phyloP scores from a whole-genome alignment of 805 yeast species.

The Suhomyces xylopsoci region DNA sequence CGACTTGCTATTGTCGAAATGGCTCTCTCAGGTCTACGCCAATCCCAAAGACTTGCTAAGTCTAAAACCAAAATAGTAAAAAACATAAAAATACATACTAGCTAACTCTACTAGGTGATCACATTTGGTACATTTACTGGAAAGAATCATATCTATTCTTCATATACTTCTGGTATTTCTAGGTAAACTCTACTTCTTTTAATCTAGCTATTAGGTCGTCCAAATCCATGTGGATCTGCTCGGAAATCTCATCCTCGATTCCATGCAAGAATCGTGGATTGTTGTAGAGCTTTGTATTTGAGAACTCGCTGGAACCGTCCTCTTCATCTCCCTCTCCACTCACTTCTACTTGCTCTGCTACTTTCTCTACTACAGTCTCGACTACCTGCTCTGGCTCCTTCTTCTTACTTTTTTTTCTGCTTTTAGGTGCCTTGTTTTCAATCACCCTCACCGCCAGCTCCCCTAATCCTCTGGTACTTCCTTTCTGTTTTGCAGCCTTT shows the following conservation, averaged over 20 bases:
- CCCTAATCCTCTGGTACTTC: not conserved
- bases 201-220: not conserved
- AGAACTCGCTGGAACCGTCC: not conserved
- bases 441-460: not conserved
- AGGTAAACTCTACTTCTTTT: not conserved
- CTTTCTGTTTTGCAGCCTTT: not conserved
- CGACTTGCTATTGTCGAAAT: constrained; percentile 28
- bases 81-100: no score
- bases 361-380: not conserved
- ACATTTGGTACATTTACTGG: no score
- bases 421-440: not conserved
- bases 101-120: no score
- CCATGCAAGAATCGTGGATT: not conserved
- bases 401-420: not conserved
- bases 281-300: not conserved
- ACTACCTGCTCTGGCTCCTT: not conserved
- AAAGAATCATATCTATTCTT: no score
- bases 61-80: constrained; percentile 1
- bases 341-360: not conserved
- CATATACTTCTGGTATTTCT: no score
- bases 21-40: constrained; percentile 41
- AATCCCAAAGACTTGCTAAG: constrained; percentile 32
- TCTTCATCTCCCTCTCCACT: not conserved
- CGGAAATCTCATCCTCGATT: not conserved
- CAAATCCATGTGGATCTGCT: not conserved